Conservation (phyloP, 192 early-diverging fungal genomes). For the Chytriomyces confervae region DNA sequence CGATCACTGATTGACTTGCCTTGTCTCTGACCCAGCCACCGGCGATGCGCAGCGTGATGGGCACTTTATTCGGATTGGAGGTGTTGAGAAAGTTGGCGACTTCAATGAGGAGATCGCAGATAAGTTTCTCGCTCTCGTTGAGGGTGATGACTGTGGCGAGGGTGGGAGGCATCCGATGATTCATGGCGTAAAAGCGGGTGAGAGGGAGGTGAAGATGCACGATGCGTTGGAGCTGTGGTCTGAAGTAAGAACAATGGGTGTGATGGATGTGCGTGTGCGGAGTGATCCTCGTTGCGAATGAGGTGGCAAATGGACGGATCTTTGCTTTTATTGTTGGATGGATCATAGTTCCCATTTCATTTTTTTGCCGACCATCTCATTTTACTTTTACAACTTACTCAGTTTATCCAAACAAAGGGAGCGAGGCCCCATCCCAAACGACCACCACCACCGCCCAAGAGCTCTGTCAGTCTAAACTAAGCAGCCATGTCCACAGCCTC, state of each 20-base stretch:
- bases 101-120: slow-evolving; percentile 70
- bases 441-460: not conserved
- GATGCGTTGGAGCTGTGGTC: not conserved
- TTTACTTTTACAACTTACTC: too few species aligned
- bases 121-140: slow-evolving; percentile 64
- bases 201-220: not conserved
- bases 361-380: too few species aligned
- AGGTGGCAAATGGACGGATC: too few species aligned
- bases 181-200: too few species aligned
- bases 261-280: too few species aligned
- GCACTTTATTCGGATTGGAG: slow-evolving; percentile 50
- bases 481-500: not conserved
- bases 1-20: slow-evolving; percentile 41
- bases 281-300: too few species aligned
- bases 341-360: too few species aligned
- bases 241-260: too few species aligned
- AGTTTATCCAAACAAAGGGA: too few species aligned
- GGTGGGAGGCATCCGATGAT: too few species aligned
- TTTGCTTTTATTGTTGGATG: too few species aligned
- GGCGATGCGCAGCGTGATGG: slow-evolving; percentile 82
- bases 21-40: slow-evolving; percentile 99
- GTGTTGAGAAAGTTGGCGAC: slow-evolving; percentile 64
- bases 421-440: too few species aligned
- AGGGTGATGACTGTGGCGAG: slow-evolving; percentile 33
- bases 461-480: not conserved